phyloP scores from a whole-genome alignment of 2,329 filamentous ascomycete species.

The Diaporthe sp. region DNA sequence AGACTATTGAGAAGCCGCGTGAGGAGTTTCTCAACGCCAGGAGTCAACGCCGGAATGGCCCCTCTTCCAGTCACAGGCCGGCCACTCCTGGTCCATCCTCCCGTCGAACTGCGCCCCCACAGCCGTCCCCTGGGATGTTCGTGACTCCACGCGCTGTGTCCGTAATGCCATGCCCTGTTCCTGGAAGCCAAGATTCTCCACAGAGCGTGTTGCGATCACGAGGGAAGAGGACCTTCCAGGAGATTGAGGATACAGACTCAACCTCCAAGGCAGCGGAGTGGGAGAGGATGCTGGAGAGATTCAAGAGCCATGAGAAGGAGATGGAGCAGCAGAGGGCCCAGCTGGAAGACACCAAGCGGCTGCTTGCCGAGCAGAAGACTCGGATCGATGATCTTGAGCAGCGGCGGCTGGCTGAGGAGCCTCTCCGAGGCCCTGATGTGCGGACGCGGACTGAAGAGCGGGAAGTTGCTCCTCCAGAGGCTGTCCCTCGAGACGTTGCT shows the following conservation, averaged over 20 bases:
- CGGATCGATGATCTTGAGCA: conserved; percentile 31
- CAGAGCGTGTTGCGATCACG: background rate
- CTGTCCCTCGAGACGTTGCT: no score
- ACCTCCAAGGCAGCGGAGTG: background rate
- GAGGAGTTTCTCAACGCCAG: background rate
- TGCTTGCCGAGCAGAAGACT: conserved; percentile 17
- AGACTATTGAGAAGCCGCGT: background rate
- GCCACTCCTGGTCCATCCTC: conserved; percentile 24
- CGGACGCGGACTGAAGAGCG: background rate
- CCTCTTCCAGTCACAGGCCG: background rate
- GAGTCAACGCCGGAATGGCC: background rate
- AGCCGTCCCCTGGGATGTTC: conserved; percentile 3
- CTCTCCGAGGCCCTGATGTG: background rate
- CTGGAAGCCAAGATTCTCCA: background rate
- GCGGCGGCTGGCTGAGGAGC: background rate
- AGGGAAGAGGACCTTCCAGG: background rate
- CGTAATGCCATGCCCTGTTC: background rate
- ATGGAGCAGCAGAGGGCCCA: conserved; percentile 16
- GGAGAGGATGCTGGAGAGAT: conserved; percentile 20
- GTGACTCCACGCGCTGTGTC: background rate
- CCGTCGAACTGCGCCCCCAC: conserved; percentile 1
- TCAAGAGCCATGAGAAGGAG: background rate
- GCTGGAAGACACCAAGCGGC: background rate
- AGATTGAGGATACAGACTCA: background rate
- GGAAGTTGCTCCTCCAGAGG: background rate